A percentile compares a stretch with the other conserved stretches of the same genome.
Evolutionary conservation across 352 stramenopile species (phyloP).

Genomic region (Phytophthora quininea): DNA sequence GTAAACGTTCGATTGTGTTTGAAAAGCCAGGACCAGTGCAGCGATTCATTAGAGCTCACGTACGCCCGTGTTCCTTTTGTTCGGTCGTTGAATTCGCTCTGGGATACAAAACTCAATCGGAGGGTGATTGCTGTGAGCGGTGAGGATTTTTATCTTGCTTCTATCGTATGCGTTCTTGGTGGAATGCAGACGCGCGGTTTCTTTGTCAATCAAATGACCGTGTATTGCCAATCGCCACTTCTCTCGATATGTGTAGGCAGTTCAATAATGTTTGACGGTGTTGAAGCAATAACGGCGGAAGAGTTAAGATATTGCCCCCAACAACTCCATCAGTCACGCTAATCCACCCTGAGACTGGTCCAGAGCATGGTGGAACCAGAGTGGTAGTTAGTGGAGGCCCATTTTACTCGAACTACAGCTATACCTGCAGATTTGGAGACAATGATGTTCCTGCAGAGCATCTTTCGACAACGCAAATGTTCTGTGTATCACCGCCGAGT

Average conservation of each 20-base stretch:
- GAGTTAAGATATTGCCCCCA: slow-evolving; percentile 18
- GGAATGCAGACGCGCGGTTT: slow-evolving; percentile 10
- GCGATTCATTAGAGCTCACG: slow-evolving; percentile 19
- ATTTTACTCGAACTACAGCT: slow-evolving; percentile 27
- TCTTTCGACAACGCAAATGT: slow-evolving; percentile 35
- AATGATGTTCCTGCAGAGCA: slow-evolving; percentile 19
- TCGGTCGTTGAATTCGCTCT: neutral
- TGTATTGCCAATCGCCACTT: slow-evolving; percentile 12
- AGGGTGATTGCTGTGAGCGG: slow-evolving; percentile 11
- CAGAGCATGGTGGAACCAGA: slow-evolving; percentile 41
- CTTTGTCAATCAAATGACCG: slow-evolving; percentile 21
- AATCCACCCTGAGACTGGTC: slow-evolving; percentile 41
- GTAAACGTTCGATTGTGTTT: slow-evolving; percentile 44
- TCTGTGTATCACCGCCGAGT: slow-evolving; percentile 40
- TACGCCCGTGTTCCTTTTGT: slow-evolving; percentile 20
- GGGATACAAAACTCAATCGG: neutral
- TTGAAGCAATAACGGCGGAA: slow-evolving; percentile 2
- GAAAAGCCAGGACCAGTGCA: slow-evolving; percentile 20
- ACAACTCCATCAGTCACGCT: slow-evolving; percentile 20
- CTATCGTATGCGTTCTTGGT: slow-evolving; percentile 24
- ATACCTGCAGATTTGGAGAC: slow-evolving; percentile 39
- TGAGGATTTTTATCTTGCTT: slow-evolving; percentile 21
- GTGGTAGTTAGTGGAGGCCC: slow-evolving; percentile 38
- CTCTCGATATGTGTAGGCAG: slow-evolving; percentile 16
- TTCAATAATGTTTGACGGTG: slow-evolving; percentile 20